These are phyloP conservation scores for Filobasidium wieringae DNA, from an alignment of 768 basidiomycete genomes.

Conservation along the genomic window DNA sequence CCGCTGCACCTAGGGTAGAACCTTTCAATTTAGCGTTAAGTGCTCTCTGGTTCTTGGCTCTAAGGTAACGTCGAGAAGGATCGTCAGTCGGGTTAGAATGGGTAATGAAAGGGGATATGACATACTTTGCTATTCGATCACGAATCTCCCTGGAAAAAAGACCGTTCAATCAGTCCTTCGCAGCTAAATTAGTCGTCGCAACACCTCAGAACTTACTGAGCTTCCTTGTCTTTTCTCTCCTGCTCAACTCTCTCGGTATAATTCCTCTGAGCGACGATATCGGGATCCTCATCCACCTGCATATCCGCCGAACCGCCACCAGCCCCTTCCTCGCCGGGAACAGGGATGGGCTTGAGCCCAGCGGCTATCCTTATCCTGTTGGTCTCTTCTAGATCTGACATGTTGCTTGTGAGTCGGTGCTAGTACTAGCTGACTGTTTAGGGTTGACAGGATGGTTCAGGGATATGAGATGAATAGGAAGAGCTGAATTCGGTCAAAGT, in stretches of 20 bases:
- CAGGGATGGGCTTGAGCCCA: constrained; percentile 84
- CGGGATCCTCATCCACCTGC: constrained; percentile 38
- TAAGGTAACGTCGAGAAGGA: constrained; percentile 8
- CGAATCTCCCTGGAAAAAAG: constrained; percentile 21
- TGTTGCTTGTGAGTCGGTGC: no score
- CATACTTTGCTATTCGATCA: constrained; percentile 52
- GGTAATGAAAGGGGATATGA: constrained; percentile 21
- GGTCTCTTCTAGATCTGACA: constrained; percentile 35
- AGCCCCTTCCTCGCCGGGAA: constrained; percentile 54
- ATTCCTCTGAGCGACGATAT: constrained; percentile 76
- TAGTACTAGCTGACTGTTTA: no score
- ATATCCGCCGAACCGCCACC: constrained; percentile 3
- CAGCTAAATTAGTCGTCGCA: background rate
- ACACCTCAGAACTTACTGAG: constrained; percentile 20
- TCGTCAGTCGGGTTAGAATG: constrained; percentile 2
- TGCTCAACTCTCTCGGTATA: constrained; percentile 60
- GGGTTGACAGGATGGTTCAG: no score
- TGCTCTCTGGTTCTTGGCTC: constrained; percentile 83
- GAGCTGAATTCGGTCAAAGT: no score
- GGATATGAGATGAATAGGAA: no score
- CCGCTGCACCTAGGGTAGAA: constrained; percentile 72
- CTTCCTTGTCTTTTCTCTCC: constrained; percentile 58
- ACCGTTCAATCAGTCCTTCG: background rate
- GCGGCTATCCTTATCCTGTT: constrained; percentile 80
- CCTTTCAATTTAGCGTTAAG: constrained; percentile 86